A percentile compares a stretch with the other conserved stretches of the same genome.
These are phyloP conservation scores for Clonostachys rosea DNA, from an alignment of 2,329 filamentous ascomycete species.

Conservation along the genomic window DNA sequence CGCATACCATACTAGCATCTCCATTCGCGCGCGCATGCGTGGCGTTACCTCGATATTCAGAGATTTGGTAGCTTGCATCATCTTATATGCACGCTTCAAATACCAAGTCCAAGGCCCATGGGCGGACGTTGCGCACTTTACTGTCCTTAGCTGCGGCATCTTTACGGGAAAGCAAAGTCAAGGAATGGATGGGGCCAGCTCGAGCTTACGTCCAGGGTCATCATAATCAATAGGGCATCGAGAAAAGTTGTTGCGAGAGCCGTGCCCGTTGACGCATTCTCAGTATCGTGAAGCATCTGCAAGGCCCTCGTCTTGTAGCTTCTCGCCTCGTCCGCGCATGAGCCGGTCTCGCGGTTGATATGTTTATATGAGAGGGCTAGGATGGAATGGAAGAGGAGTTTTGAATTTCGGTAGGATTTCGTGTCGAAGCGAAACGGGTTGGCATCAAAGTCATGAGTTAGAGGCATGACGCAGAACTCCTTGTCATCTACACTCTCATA, in stretches of 20 bases:
- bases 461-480: conserved; percentile 23
- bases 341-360: conserved; percentile 15
- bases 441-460: conserved; percentile 19
- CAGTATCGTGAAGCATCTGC: conserved; percentile 10
- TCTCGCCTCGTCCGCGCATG: conserved; percentile 10
- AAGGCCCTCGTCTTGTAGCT: conserved; percentile 13
- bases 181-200: neutral
- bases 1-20: conserved; percentile 17
- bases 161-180: neutral
- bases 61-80: conserved; percentile 13
- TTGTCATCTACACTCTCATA: conserved; percentile 16
- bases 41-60: conserved; percentile 7
- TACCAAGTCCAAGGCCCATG: conserved; percentile 20
- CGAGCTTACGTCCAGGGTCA: conserved; percentile 21
- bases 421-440: conserved; percentile 22
- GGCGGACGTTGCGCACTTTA: conserved; percentile 22
- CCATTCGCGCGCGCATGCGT: conserved; percentile 17
- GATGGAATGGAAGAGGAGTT: conserved; percentile 21
- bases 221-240: conserved; percentile 20
- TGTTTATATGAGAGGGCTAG: conserved; percentile 20
- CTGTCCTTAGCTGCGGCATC: neutral
- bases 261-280: neutral
- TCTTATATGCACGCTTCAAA: conserved; percentile 12
- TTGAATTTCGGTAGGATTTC: conserved; percentile 9
- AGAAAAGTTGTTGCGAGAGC: conserved; percentile 9